Percentiles rank a stretch among this genome's conserved stretches.
Conservation (phyloP, 257 asterid genomes). For the Nicotiana sylvestris region DNA sequence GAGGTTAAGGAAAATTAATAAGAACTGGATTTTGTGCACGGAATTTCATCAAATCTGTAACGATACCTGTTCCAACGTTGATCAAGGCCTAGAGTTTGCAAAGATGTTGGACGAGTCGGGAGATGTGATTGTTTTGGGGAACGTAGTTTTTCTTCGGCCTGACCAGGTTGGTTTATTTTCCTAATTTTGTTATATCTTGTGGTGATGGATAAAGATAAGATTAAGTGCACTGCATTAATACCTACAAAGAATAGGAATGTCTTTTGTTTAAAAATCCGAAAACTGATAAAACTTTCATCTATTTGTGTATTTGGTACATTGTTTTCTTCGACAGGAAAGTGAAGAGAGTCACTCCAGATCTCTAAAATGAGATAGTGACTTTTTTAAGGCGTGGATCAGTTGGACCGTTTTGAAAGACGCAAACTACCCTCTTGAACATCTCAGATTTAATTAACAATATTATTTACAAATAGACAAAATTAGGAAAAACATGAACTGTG, state of each 20-base stretch:
- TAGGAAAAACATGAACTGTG: too few relatives aligned
- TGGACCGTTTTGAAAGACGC: neutral
- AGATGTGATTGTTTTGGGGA: conserved; percentile 18
- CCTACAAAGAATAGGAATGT: too few relatives aligned
- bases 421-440: neutral
- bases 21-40: neutral
- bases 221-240: too few relatives aligned
- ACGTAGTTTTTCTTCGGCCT: conserved; percentile 21
- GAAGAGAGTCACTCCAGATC: neutral
- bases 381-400: neutral
- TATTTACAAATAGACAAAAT: too few relatives aligned
- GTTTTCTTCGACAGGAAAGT: conserved; percentile 1
- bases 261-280: neutral
- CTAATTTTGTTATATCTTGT: neutral
- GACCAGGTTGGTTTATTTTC: conserved; percentile 9
- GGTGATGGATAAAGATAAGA: too few relatives aligned
- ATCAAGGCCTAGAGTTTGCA: conserved; percentile 13
- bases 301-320: neutral
- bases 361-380: neutral
- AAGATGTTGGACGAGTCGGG: conserved; percentile 20
- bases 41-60: conserved; percentile 20
- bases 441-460: neutral
- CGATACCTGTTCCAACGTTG: conserved; percentile 3
- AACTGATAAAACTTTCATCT: neutral
- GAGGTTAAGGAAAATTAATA: neutral